Conservation (phyloP, 257 asterid genomes). For the Avicennia marina region DNA sequence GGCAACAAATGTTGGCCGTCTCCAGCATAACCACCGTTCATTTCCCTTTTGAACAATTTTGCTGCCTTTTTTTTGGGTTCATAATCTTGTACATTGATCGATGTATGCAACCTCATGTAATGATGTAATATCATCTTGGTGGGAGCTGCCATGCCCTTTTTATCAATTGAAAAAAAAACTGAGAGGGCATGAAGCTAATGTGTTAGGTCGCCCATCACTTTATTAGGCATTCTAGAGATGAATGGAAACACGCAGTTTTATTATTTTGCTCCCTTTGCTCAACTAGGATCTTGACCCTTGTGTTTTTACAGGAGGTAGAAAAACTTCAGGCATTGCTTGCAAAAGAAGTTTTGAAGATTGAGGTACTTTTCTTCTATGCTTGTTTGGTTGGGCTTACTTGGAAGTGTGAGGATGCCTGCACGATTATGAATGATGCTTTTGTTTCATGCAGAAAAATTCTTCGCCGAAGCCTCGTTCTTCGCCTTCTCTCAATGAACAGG, state of each 20-base stretch:
- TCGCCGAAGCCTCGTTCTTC: constrained; percentile 20
- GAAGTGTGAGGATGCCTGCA: neutral
- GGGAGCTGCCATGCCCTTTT: neutral
- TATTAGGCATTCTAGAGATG: constrained; percentile 15
- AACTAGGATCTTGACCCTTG: neutral
- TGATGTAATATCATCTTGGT: neutral
- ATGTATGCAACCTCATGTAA: too few relatives aligned
- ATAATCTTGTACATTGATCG: too few relatives aligned
- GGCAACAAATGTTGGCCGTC: too few relatives aligned
- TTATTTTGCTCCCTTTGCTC: constrained; percentile 1
- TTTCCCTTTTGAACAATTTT: neutral
- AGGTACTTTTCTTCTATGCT: constrained; percentile 40
- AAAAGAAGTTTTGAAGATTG: constrained; percentile 59
- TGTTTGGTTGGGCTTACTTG: neutral
- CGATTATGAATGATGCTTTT: neutral
- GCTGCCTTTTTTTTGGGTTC: neutral
- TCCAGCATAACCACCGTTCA: neutral
- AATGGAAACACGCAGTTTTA: neutral
- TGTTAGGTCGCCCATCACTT: neutral
- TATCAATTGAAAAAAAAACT: constrained; percentile 1
- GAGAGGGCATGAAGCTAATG: neutral
- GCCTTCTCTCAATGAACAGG: constrained; percentile 19
- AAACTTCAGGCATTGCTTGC: constrained; percentile 60
- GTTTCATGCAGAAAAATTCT: constrained; percentile 23
- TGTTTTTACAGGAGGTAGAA: constrained; percentile 66